These are phyloP conservation scores for Scedosporium minutisporum DNA, from an alignment of 2,329 filamentous ascomycete species.

Conservation along the genomic window DNA sequence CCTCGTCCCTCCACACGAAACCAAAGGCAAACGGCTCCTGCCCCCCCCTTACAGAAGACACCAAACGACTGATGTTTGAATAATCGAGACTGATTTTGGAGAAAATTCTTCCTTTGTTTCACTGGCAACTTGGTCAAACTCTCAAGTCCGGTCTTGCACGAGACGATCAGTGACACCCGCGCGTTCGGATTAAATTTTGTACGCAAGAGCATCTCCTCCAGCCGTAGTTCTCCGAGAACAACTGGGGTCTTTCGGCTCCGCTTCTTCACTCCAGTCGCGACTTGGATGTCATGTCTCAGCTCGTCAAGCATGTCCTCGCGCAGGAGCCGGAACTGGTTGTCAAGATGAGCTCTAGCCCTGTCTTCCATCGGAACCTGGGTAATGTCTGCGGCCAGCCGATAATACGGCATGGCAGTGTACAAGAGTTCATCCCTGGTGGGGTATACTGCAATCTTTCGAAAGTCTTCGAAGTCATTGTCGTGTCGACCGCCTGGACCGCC, in stretches of 20 bases:
- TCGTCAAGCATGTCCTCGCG: conserved; percentile 63
- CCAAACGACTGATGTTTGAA: conserved; percentile 53
- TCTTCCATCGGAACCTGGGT: conserved; percentile 22
- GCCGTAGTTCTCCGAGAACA: conserved; percentile 27
- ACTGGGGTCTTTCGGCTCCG: conserved; percentile 18
- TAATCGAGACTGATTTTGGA: conserved; percentile 37
- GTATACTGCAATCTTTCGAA: conserved; percentile 50
- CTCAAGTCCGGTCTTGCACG: conserved; percentile 35
- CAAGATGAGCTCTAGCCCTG: conserved; percentile 44
- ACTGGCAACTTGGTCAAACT: conserved; percentile 23
- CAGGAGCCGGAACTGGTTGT: conserved; percentile 63
- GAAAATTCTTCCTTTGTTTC: conserved; percentile 28
- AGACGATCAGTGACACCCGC: conserved; percentile 9
- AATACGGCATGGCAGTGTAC: conserved; percentile 43
- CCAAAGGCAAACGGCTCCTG: conserved; percentile 50
- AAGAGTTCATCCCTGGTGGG: conserved; percentile 58
- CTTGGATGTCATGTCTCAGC: conserved; percentile 44
- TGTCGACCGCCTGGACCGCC: conserved; percentile 52
- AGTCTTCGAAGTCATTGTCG: conserved; percentile 60
- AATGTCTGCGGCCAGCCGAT: conserved; percentile 33
- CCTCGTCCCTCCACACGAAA: conserved; percentile 40
- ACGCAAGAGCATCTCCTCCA: conserved; percentile 27
- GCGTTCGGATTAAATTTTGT: conserved; percentile 11
- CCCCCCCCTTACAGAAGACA: conserved; percentile 40
- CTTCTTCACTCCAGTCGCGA: conserved; percentile 20